Base-by-base conservation (phyloP, 129 eudicot genomes). In the Pittosporum tobira region DNA sequence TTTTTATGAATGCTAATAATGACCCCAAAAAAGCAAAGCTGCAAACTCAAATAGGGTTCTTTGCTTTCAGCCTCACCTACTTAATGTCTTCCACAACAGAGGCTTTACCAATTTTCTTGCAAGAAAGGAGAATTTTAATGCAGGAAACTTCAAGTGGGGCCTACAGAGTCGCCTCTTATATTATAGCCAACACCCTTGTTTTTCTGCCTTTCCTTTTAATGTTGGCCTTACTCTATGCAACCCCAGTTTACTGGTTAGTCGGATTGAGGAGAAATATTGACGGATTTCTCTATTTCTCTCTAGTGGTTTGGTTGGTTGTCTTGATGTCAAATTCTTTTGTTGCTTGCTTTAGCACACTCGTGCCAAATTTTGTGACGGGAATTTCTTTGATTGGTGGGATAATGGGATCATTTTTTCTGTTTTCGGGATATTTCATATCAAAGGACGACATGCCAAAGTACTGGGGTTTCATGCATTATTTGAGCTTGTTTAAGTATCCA, bases 321-420 rank as follows among this genome's bases (percentile, higher is more conserved):
- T 37, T 73, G n/a, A 79, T 61, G 81, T 72, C 86, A 34, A 85
- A 81, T 65, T 85, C 95, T 1, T 78, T 85, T n/a, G 83, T 76
- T 4, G 80, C 81, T 1, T 78, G 77, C 48, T 79, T 66, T 43
- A 73, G 83, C 36, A 71, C 84, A 15, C 66, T 85, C 0, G 89
- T 81, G 49, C 84, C 95, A 0, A 65, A 79, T 70, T 85, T 72
- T 71, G 75, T 81, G 61, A 65, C 71, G 57, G 95, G 89, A 37
- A 70, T 70, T 70, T 70, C 86, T 11, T 18, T 85, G 71, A 57
- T 81, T 7, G 83, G 77, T 0, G 86, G 75, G 20, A 4, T 81
- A 36, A 78, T 85, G 86, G 86, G 95, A 19, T 67, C 95, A 1
- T 85, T 81, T 51, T 85, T 81, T 60, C 83, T 85, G 21, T 85